Evolutionary conservation across 805 yeast species (phyloP), one percentile per base, ranked within the genome.

Genomic region (Schwanniomyces yamadae): DNA sequence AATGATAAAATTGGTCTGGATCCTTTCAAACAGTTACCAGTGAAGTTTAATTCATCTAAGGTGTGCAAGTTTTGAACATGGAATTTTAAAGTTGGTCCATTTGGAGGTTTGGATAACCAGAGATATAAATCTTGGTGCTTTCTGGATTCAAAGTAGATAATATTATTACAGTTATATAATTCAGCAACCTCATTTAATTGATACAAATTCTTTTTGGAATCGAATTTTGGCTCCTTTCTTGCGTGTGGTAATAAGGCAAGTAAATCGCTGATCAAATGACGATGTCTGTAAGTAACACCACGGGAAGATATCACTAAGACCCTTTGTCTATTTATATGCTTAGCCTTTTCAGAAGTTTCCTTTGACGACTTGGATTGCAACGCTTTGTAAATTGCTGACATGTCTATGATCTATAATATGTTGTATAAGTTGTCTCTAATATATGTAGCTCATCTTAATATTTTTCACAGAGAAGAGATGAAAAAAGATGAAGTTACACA

Each of bases 151-250:
- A 93, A 93, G 60, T 84, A 93, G 59, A 89, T 70, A 48, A 93
- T 78, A 59, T 93, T 93, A 67, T 93, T 93, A 75, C 99, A 93
- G 73, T 93, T 93, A 77, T 91, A 89, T 45, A 93, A 71, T 56
- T 93, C 99, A 3, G 98, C 98, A 43, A 90, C 84, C 68, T 93
- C 99, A 56, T 93, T 93, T 41, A 93, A 74, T 60, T 89, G 91
- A 58, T 78, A 77, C 45, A 91, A 73, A 60, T 87, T 86, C 59
- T 90, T 86, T 66, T 93, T 93, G 40, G 90, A 82, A 63, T 93
- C 99, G 54, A 91, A 75, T 60, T 93, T 93, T 42, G 97, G 95
- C 66, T 93, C 99, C 57, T 90, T 91, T 61, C 96, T 81, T 27
- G 95, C 83, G 58, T 93, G 99, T 38, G 99, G 99, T 59, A 93